Base-by-base conservation (phyloP, 768 basidiomycete genomes). In the Pleurotus giganteus region DNA sequence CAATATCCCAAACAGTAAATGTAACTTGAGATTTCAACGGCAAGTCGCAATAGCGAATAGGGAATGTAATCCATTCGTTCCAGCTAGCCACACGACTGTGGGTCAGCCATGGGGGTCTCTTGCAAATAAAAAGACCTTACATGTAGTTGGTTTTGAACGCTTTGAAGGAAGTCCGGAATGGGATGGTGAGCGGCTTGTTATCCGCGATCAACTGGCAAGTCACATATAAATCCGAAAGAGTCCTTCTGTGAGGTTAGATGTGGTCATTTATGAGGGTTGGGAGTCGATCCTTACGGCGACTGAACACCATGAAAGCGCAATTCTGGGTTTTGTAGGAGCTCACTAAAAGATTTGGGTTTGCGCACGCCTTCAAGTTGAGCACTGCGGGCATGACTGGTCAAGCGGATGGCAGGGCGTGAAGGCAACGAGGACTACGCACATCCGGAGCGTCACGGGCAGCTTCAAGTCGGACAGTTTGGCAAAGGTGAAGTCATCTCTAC, bases 1-100 rank as follows among this genome's bases (percentile, higher is more conserved):
- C 89, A 56, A 94, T 94, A 65, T 98, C 95, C 91, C 94, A 98
- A 5, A 98, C 88, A 0, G 97, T 98, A 63, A 98, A 89, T 0
- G 90, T 88, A 49, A 99, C 79, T 63, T 97, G 94, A 1, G 94
- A 86, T 66, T 76, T 88, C 45, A 93, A 70, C 0, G 94, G 93
- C n/a, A 99, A 76, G 65, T 97, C 94, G 58, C 94, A 93, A 61
- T 96, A 97, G 26, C 87, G 85, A 64, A 97, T 91, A 0, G 96
- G 96, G 9, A 98, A 73, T 0, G 89, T 86, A 36, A 99, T 85
- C 83, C 88, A 90, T 75, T 98, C 94, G 65, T 98, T 98, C 96
- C 96, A 99, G 26, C 89, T 93, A 60, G 19, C 56, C 37, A 55
- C 19, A 45, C 5, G 23, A 15, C 37, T 15, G 24, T 53, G 41